Percentiles rank a stretch among this genome's conserved stretches.
Evolutionary conservation across 2,329 filamentous ascomycete genomes (phyloP).

Genomic region (Verruconis gallopava): DNA sequence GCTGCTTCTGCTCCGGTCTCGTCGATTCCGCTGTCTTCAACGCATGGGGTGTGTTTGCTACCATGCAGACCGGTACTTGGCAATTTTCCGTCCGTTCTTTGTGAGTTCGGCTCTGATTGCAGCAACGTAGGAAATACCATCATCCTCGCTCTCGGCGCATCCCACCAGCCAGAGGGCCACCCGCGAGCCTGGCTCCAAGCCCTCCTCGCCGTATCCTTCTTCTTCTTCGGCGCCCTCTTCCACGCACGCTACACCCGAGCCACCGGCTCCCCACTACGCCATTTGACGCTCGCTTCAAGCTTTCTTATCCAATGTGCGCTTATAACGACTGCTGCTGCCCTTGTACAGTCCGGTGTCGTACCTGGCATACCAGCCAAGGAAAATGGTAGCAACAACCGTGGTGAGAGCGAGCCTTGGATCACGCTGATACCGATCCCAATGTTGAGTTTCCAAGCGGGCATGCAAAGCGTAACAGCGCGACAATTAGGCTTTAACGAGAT

Average conservation of each 20-base stretch:
- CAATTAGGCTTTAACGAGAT: slow-evolving; percentile 40
- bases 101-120: background rate
- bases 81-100: background rate
- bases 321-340: slow-evolving; percentile 39
- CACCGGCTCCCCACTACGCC: slow-evolving; percentile 20
- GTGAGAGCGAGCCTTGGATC: slow-evolving; percentile 1
- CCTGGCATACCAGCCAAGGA: slow-evolving; percentile 1
- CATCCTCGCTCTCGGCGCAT: slow-evolving; percentile 47
- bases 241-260: slow-evolving; percentile 12
- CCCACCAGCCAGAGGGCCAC: slow-evolving; percentile 36
- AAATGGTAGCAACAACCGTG: background rate
- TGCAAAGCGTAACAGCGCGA: slow-evolving; percentile 39
- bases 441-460: slow-evolving; percentile 41
- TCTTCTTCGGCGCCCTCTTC: slow-evolving; percentile 40
- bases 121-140: slow-evolving; percentile 42
- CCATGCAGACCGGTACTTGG: slow-evolving; percentile 37
- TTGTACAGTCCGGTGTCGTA: slow-evolving; percentile 26
- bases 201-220: slow-evolving; percentile 39
- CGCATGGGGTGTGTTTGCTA: slow-evolving; percentile 37
- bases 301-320: slow-evolving; percentile 41
- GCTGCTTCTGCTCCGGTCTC: slow-evolving; percentile 34
- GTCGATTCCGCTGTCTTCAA: slow-evolving; percentile 36
- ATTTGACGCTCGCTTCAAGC: slow-evolving; percentile 33
- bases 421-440: slow-evolving; percentile 18
- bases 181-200: slow-evolving; percentile 42